phyloP scores from a whole-genome alignment of 139 green algal genomes.

The Edaphochlamys debaryana region DNA sequence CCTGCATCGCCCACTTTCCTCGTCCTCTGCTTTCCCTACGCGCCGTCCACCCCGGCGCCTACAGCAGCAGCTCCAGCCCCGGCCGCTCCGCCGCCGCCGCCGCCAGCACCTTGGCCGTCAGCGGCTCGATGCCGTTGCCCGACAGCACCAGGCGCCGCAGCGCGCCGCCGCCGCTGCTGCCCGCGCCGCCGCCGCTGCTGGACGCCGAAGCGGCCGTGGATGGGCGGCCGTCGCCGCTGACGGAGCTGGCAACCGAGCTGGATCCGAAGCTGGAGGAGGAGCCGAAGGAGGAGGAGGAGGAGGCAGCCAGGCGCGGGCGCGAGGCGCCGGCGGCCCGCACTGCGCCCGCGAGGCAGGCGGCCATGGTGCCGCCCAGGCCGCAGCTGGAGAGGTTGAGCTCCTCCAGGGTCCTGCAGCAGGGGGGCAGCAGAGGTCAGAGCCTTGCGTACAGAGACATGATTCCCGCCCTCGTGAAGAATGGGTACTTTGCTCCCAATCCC shows the following conservation, averaged over 20 bases:
- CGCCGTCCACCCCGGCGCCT: no score
- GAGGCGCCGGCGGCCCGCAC: slow-evolving; percentile 14
- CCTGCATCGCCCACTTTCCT: no score
- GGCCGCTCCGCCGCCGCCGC: slow-evolving; percentile 12
- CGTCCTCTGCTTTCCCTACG: no score
- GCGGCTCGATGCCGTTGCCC: slow-evolving; percentile 5
- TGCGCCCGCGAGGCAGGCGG: slow-evolving; percentile 12
- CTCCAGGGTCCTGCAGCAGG: slow-evolving; percentile 13
- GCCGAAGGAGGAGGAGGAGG: no score
- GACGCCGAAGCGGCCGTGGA: no score
- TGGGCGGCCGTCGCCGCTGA: background rate
- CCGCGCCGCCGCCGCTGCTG: background rate
- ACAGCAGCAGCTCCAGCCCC: background rate
- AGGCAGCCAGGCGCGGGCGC: background rate
- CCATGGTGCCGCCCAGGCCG: background rate
- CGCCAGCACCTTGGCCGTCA: background rate
- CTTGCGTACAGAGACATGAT: background rate
- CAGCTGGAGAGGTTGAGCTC: slow-evolving; percentile 26
- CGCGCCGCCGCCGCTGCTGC: slow-evolving; percentile 6
- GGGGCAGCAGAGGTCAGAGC: no score
- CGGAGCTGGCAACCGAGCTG: background rate
- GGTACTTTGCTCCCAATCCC: no score
- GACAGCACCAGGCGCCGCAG: slow-evolving; percentile 3
- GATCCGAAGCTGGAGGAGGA: no score
- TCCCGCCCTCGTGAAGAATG: no score